Conservation (phyloP, 768 basidiomycete genomes). For the Russula vinacea region DNA sequence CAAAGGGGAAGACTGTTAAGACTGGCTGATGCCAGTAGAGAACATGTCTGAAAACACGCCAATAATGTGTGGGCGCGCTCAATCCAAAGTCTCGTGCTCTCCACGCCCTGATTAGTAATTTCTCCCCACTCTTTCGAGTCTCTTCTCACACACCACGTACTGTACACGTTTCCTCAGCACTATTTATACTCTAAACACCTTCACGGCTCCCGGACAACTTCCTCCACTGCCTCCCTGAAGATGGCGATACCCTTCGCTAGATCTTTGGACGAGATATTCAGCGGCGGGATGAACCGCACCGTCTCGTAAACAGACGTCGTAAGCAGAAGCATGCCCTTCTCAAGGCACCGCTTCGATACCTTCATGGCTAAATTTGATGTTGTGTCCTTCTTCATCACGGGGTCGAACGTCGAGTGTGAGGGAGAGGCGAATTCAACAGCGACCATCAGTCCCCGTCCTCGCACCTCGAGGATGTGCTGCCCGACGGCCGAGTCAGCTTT, state of each 20-base stretch:
- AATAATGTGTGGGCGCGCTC: not conserved
- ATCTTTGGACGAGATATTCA: conserved; percentile 77
- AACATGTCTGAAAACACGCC: conserved; percentile 16
- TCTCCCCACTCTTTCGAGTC: not conserved
- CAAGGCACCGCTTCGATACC: conserved; percentile 75
- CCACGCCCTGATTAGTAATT: not conserved
- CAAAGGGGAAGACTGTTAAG: not conserved
- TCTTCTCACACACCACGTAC: too few relatives aligned
- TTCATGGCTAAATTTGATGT: conserved; percentile 60
- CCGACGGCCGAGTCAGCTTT: conserved; percentile 50
- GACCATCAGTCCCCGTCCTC: conserved; percentile 88
- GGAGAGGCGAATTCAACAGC: conserved; percentile 75
- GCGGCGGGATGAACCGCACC: conserved; percentile 87
- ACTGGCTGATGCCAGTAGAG: not conserved
- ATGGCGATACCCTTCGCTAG: conserved; percentile 63
- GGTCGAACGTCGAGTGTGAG: conserved; percentile 50
- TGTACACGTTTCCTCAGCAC: too few relatives aligned
- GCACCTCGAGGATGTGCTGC: conserved; percentile 74
- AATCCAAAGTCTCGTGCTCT: not conserved
- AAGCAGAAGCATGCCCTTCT: conserved; percentile 81
- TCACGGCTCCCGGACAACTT: conserved; percentile 52
- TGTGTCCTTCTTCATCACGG: conserved; percentile 38
- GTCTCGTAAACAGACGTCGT: conserved; percentile 89
- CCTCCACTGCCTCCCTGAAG: conserved; percentile 66
- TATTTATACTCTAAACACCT: too few relatives aligned